Evolutionary conservation across 2,329 filamentous ascomycete species (phyloP).

Genomic region (Neopestalotiopsis rosae): DNA sequence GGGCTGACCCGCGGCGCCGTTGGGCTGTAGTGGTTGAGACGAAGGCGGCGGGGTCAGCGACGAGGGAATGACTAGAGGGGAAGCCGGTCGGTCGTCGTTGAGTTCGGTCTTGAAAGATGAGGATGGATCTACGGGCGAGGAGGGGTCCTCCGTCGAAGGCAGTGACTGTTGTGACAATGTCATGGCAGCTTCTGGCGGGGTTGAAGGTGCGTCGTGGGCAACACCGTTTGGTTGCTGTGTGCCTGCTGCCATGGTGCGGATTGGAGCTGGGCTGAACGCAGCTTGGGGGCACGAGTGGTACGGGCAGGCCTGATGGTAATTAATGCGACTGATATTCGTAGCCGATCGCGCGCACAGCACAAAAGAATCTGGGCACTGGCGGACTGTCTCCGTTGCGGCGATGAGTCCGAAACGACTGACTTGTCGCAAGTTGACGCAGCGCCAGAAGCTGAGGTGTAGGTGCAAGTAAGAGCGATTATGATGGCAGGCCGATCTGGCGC

Average conservation of each 20-base stretch:
- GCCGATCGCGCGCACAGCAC: neutral
- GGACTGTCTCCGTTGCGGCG: too few relatives aligned
- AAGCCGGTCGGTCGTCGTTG: conserved; percentile 50
- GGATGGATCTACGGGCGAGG: conserved; percentile 55
- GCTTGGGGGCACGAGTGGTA: neutral
- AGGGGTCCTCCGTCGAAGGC: conserved; percentile 61
- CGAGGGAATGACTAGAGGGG: conserved; percentile 57
- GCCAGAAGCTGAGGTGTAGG: neutral
- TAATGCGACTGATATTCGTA: neutral
- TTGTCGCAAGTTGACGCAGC: neutral
- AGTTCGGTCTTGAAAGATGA: conserved; percentile 56
- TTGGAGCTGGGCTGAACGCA: neutral
- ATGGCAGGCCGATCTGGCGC: neutral
- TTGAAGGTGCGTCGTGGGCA: conserved; percentile 33
- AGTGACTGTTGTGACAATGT: conserved; percentile 57
- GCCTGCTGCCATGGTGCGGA: conserved; percentile 16
- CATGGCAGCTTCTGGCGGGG: conserved; percentile 35
- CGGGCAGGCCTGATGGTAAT: neutral
- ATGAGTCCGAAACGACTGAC: too few relatives aligned
- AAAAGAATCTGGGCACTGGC: neutral
- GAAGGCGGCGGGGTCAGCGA: conserved; percentile 64
- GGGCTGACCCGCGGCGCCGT: conserved; percentile 31
- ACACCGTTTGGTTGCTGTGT: conserved; percentile 24
- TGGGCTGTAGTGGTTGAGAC: conserved; percentile 50
- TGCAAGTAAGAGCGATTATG: neutral